Conservation (phyloP, 116 monocot species). For the Trichopus zeylanicus region DNA sequence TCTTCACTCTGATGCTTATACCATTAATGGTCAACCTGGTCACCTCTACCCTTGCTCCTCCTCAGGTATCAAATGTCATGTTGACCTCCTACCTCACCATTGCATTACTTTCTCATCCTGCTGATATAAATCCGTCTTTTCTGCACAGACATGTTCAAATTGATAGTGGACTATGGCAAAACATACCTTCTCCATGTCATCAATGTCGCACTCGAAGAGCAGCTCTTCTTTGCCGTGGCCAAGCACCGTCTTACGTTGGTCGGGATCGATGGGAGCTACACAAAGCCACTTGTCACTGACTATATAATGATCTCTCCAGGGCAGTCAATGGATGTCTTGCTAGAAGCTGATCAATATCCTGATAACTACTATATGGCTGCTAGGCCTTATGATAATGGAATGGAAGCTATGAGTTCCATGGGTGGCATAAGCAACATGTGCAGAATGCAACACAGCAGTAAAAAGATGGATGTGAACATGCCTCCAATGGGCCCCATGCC, state of each 20-base stretch:
- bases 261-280: conserved; percentile 24
- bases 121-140: too few relatives aligned
- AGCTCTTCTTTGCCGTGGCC: conserved; percentile 18
- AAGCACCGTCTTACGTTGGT: conserved; percentile 23
- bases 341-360: conserved; percentile 12
- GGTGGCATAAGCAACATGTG: conserved; percentile 4
- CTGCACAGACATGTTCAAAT: conserved; percentile 7
- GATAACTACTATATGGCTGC: conserved; percentile 30
- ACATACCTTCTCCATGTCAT: conserved; percentile 30
- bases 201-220: conserved; percentile 22
- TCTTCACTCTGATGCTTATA: conserved; percentile 4
- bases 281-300: conserved; percentile 10
- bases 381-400: not conserved
- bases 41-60: conserved; percentile 3
- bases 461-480: too few relatives aligned
- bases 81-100: not conserved
- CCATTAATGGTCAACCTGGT: conserved; percentile 8
- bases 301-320: conserved; percentile 24
- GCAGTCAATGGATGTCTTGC: conserved; percentile 29
- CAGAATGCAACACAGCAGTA: not conserved
- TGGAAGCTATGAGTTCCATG: too few relatives aligned
- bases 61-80: not conserved
- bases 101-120: too few relatives aligned
- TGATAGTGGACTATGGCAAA: conserved; percentile 16
- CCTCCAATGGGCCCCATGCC: too few relatives aligned